Evolutionary conservation across 2,329 filamentous ascomycete species (phyloP), one percentile per base, ranked within the genome.

Genomic region (Colletotrichum sp.): DNA sequence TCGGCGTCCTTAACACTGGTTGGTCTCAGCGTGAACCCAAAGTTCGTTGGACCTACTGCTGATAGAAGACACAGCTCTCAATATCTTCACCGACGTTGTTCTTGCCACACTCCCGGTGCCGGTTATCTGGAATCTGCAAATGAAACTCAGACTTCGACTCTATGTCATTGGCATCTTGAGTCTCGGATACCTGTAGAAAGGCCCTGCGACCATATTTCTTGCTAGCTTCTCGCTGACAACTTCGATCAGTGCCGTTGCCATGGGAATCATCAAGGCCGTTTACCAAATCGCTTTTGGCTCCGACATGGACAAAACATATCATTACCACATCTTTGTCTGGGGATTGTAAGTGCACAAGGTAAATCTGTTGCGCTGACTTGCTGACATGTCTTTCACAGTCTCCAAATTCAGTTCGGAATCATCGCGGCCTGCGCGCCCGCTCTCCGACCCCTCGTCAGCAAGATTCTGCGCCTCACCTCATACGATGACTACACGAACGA

Each of bases 121-220:
- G 2, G 82, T 88, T 68, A 85, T 88, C 63, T 85, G 84, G 83
- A 79, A 80, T 5, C 78, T 87, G 22, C 83, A 87, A 70, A 82
- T 85, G 79, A 84, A 84, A 78, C 79, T 78, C 12, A 81, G 81
- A 22, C 82, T 82, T 2, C 82, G 83, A 26, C 32, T 87, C 1
- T 86, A 87, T 16, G 79, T 88, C n/a, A 83, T 87, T 24, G 81
- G 78, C 1, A 84, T 88, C 68, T 79, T 88, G 10, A 84, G 84
- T 55, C 79, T 88, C 36, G 87, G 86, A 13, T 87, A 86, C 73
- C 79, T 86, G 84, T n/a, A n/a, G n/a, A n/a, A n/a, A n/a, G n/a
- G n/a, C n/a, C n/a, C n/a, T n/a, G n/a, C n/a, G n/a, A n/a, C n/a
- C n/a, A n/a, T n/a, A n/a, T n/a, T n/a, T n/a, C n/a, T n/a, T n/a